phyloP scores from a whole-genome alignment of 1,139 yeast genomes.

The Geotrichum aggregatum region DNA sequence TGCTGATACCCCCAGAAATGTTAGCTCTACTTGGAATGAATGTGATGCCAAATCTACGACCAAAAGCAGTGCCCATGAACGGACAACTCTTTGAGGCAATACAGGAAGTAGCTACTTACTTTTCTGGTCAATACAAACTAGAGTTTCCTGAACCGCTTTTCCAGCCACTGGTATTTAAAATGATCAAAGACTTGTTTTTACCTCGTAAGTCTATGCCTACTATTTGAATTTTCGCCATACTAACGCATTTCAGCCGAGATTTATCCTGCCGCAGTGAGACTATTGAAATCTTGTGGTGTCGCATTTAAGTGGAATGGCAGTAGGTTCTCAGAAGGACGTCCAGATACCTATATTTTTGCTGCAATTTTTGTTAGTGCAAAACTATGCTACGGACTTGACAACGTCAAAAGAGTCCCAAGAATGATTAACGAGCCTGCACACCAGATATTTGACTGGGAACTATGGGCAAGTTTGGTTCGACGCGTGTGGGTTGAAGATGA shows the following conservation, averaged over 20 bases:
- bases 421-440: slow-evolving; percentile 24
- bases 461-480: slow-evolving; percentile 37
- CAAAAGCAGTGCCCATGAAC: background rate
- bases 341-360: slow-evolving; percentile 7
- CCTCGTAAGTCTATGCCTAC: slow-evolving; percentile 28
- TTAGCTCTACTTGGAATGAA: slow-evolving; percentile 2
- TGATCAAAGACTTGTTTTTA: slow-evolving; percentile 34
- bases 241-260: slow-evolving; percentile 28
- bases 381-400: slow-evolving; percentile 38
- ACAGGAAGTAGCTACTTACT: slow-evolving; percentile 19
- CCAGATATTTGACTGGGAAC: slow-evolving; percentile 33
- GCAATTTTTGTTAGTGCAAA: slow-evolving; percentile 33
- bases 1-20: slow-evolving; percentile 26
- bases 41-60: background rate
- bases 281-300: background rate
- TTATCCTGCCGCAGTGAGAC: slow-evolving; percentile 21
- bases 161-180: slow-evolving; percentile 32
- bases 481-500: slow-evolving; percentile 36
- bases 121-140: slow-evolving; percentile 21
- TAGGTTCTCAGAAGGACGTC: background rate
- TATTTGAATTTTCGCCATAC: slow-evolving; percentile 18
- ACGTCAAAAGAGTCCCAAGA: slow-evolving; percentile 21
- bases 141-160: slow-evolving; percentile 27
- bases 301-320: background rate
- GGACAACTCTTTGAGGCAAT: slow-evolving; percentile 18